Evolutionary conservation across 768 basidiomycete genomes (phyloP).

Genomic region (Tricholoma bakamatsutake): DNA sequence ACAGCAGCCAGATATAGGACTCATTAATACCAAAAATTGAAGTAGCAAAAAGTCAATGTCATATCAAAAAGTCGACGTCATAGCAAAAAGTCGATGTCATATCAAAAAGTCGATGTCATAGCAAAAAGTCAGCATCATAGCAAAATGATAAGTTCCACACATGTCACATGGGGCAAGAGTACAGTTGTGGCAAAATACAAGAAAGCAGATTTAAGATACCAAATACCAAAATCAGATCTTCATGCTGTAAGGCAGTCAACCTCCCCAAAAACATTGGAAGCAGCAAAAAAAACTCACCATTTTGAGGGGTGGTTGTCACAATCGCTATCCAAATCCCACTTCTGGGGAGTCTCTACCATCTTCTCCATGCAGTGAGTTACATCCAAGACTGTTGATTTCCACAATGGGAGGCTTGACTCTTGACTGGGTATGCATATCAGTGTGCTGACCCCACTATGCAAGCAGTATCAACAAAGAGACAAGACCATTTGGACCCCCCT

Average conservation of each 20-base stretch:
- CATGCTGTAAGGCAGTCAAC: background rate
- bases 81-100: no score
- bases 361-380: conserved; percentile 1
- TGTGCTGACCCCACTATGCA: background rate
- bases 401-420: conserved; percentile 1
- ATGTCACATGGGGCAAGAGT: background rate
- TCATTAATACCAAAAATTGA: background rate
- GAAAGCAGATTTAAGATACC: no score
- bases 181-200: background rate
- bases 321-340: background rate
- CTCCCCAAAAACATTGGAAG: background rate
- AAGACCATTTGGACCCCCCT: conserved; percentile 7
- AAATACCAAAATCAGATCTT: background rate
- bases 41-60: background rate
- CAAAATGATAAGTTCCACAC: background rate
- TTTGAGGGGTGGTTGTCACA: background rate
- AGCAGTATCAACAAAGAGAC: conserved; percentile 6
- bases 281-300: background rate
- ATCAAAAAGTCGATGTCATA: no score
- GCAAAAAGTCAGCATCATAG: no score
- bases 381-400: conserved; percentile 2
- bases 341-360: background rate
- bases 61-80: no score
- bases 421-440: background rate
- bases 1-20: background rate